These are phyloP conservation scores for Pseudognaphalium luteoalbum DNA, from an alignment of 129 eudicot genomes.

Conservation along the genomic window DNA sequence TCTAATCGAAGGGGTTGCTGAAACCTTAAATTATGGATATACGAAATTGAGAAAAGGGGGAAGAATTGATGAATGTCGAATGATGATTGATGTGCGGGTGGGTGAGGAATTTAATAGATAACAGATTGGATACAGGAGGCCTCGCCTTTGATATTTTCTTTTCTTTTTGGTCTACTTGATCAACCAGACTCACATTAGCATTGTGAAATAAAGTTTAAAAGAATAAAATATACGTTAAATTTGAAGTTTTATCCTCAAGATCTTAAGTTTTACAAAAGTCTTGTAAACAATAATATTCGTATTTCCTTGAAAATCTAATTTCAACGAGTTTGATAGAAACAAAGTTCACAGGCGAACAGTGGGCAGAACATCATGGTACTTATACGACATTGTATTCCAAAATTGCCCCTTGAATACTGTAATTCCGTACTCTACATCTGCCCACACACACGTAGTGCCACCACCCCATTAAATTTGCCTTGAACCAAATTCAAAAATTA, in stretches of 20 bases:
- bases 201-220: not conserved
- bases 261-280: not conserved
- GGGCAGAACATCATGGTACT: conserved; percentile 19
- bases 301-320: not conserved
- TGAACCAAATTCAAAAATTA: not conserved
- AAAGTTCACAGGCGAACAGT: conserved; percentile 38
- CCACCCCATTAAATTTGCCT: not conserved
- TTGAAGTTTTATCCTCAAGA: not conserved
- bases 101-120: conserved; percentile 4
- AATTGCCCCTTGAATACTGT: conserved; percentile 23
- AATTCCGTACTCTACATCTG: conserved; percentile 28
- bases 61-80: not conserved
- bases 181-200: not conserved
- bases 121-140: conserved; percentile 24
- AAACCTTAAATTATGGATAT: too few species aligned
- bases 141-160: not conserved
- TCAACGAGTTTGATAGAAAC: conserved; percentile 17
- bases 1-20: too few species aligned
- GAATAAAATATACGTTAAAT: not conserved
- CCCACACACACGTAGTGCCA: conserved; percentile 29
- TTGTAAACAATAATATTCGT: not conserved
- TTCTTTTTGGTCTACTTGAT: not conserved
- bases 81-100: not conserved
- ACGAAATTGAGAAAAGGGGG: not conserved
- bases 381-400: conserved; percentile 20